Base-by-base conservation (phyloP, 1,284 basidiomycete genomes). In the Neotropicomus parvogracilis region DNA sequence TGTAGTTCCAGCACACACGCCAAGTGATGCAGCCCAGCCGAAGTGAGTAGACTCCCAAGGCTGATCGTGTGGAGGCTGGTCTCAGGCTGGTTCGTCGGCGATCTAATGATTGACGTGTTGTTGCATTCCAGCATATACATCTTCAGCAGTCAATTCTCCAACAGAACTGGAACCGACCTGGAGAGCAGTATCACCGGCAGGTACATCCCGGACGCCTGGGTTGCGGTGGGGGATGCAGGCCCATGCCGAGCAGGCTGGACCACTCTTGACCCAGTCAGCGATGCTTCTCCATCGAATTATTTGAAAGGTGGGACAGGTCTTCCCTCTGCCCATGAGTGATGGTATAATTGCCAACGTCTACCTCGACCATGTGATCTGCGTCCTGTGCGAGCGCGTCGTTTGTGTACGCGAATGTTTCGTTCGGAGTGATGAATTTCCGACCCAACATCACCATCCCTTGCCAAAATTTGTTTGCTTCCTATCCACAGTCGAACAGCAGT, bases 161-260 rank as follows among this genome's bases (percentile, higher is more conserved):
- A 12, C 1, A 3, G 5, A 19, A 40, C 35, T 1, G 39, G 40
- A 10, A 17, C 20, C 0, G 39, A 16, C 3, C 31, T 35, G 8
- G 50, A 52, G 1, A 52, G n/a, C 2, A 52, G 42, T 10, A 50
- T 19, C 6, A 50, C 24, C 1, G 39, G 9, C 13, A 37, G 38
- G 7, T 28, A 14, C 29, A 37, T 20, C 1, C n/a, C n/a, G n/a
- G n/a, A n/a, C n/a, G n/a, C n/a, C n/a, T n/a, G n/a, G 27, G 27
- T 11, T 28, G 6, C 27, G 27, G 27, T 28, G 27, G 27, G 6
- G 27, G 27, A 28, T 28, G 6, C 11, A 11, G 27, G 27, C 28
- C 28, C 28, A 29, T 29, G 28, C 28, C 28, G 10, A 29, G 28
- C 4, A 29, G 28, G 13, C 28, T 29, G 9, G 28, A 29, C 28